Conservation (phyloP, 768 basidiomycete species). For the Candolleomyces eurysporus region DNA sequence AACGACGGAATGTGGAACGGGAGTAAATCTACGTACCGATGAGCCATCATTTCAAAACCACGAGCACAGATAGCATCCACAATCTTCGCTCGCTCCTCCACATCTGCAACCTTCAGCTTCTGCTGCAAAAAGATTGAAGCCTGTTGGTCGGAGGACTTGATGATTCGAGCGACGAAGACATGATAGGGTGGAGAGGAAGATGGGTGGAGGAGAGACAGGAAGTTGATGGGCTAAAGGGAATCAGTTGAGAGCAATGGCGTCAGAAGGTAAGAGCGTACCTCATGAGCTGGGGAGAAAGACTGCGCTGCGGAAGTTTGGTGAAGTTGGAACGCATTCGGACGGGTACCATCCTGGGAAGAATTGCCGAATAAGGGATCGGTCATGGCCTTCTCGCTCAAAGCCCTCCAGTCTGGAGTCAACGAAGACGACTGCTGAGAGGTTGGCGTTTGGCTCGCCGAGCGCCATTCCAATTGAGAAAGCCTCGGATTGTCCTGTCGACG, state of each 20-base stretch:
- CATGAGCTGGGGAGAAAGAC: conserved; percentile 34
- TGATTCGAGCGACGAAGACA: conserved; percentile 79
- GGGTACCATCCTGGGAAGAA: conserved; percentile 2
- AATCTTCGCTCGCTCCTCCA: conserved; percentile 75
- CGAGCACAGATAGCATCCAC: conserved; percentile 83
- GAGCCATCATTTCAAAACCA: conserved; percentile 92
- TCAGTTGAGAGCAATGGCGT: conserved; percentile 15
- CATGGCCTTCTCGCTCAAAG: conserved; percentile 1
- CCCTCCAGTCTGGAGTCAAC: conserved; percentile 8
- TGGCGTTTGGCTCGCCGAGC: conserved; percentile 3
- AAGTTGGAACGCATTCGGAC: conserved; percentile 1
- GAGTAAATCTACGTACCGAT: conserved; percentile 46
- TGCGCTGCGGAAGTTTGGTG: conserved; percentile 16
- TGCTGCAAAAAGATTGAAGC: conserved; percentile 90
- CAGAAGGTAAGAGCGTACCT: conserved; percentile 41
- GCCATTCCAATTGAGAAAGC: conserved; percentile 6
- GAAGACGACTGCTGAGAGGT: not conserved
- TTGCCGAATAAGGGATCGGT: conserved; percentile 9
- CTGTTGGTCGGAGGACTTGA: conserved; percentile 88
- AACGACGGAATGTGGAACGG: conserved; percentile 2
- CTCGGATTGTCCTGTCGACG: conserved; percentile 3
- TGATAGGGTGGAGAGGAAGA: conserved; percentile 83
- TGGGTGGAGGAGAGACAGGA: conserved; percentile 80
- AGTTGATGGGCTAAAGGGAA: conserved; percentile 75
- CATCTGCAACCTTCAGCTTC: conserved; percentile 83